Base-by-base conservation (phyloP, 768 basidiomycete genomes). In the Leccinum disarticulatum region DNA sequence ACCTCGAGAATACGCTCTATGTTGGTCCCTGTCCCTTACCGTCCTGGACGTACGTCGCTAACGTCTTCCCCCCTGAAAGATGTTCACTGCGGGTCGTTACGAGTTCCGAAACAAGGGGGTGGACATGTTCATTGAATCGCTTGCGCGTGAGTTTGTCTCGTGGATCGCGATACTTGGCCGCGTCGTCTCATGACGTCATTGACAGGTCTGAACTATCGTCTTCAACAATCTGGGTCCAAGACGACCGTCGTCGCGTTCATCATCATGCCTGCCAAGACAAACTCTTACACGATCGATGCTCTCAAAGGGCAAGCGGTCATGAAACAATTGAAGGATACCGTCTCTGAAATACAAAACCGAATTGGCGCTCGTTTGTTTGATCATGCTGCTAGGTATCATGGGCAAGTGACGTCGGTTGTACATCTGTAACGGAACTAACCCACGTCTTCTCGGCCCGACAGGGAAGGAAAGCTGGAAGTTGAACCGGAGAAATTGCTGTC, bases 21-120 rank as follows among this genome's bases (percentile, higher is more conserved):
- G 90, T 90, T 61, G 50, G 86, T 76, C 15, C 15, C 43, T 11
- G 25, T 30, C 2, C 6, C 14, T 53, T 14, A 9, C 50, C 56
- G 22, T 52, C 14, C 11, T 11, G 0, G 30, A 50, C 43, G 17
- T 60, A 13, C 15, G 38, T 56, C 51, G 10, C 66, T 67, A 35
- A 61, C 47, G 6, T 30, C 6, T 52, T 25, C 7, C 36, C 35
- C 35, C 41, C 35, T 48, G 17, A 57, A 70, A 97, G 91, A 87
- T 98, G 84, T 99, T 99, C 77, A 98, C 94, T 15, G 97, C 97
- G n/a, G 97, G 97, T 46, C 86, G 97, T 48, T 99, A 99, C 75
- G 97, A 99, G 74, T 99, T 97, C 75, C 84, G 97, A 46, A 99
- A 99, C 80, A 99, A 99, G 79, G 97, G 97, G 57, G 95, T 98